Base-by-base conservation (phyloP, 495 filamentous ascomycete genomes). In the Xylaria scruposa region DNA sequence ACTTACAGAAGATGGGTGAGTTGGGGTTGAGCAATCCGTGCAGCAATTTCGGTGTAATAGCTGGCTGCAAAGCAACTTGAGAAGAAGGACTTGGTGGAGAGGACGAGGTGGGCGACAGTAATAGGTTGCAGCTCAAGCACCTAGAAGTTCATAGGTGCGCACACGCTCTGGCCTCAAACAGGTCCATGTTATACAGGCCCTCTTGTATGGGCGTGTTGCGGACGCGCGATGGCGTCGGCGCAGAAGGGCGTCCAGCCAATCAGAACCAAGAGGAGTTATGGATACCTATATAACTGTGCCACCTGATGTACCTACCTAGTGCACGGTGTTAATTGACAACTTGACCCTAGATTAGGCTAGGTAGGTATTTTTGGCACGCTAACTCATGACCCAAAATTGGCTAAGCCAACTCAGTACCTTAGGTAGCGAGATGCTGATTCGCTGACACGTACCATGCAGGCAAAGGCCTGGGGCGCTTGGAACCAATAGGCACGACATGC, bases 221-320 rank as follows among this genome's bases (percentile, higher is more conserved):
- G 65, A 67, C 65, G 65, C 65, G 65, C 36, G 65, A 67, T 67
- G 64, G 64, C 44, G 64, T 67, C 9, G 64, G 64, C 63, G 63
- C 44, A 67, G 29, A n/a, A 67, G 62, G 44, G 62, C 42, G 62
- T 65, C 24, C 0, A 4, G 10, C 63, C 44, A 53, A 67, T 51
- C 46, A 67, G 31, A 31, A 24, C n/a, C 60, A 1, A 17, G 15
- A 46, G n/a, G 10, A n/a, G 21, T 9, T 8, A 8, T 9, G 17
- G 0, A 4, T 49, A 19, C 51, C 2, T n/a, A n/a, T n/a, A n/a
- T n/a, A n/a, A n/a, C n/a, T n/a, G 29, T 31, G 29, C 29, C 29
- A 31, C 29, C 29, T 31, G 29, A 31, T 31, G 29, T 31, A 31
- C 29, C 29, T 31, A n/a, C n/a, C n/a, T n/a, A n/a, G n/a, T n/a